A percentile compares a stretch with the other conserved stretches of the same genome.
Conservation (phyloP, 2,329 filamentous ascomycete genomes). For the Cryoendolithus antarcticus region DNA sequence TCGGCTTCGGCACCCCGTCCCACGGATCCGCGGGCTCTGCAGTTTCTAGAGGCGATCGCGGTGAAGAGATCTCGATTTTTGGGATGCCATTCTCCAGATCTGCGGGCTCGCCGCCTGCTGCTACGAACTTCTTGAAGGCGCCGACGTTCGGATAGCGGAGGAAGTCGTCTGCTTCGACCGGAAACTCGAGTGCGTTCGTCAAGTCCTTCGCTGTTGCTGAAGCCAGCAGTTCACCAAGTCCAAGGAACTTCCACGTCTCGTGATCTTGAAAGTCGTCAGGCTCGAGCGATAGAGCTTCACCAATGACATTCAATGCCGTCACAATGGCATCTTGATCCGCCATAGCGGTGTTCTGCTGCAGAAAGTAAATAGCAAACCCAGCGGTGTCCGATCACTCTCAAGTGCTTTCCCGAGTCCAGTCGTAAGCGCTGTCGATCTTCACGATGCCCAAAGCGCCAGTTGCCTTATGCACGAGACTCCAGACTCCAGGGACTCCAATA, state of each 20-base stretch:
- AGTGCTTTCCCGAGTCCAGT: too few species aligned
- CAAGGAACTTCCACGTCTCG: slow-evolving; percentile 22
- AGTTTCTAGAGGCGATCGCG: slow-evolving; percentile 6
- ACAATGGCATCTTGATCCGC: slow-evolving; percentile 10
- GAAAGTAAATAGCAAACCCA: too few species aligned
- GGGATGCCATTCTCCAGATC: not conserved
- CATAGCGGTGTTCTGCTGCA: too few species aligned
- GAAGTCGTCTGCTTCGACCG: slow-evolving; percentile 14
- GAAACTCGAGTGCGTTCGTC: slow-evolving; percentile 11
- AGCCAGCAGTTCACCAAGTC: slow-evolving; percentile 16
- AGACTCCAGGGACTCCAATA: too few species aligned
- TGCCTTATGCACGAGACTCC: too few species aligned
- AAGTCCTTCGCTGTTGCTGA: slow-evolving; percentile 18
- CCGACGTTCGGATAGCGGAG: slow-evolving; percentile 14
- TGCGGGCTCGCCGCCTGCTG: not conserved
- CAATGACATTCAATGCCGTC: slow-evolving; percentile 16
- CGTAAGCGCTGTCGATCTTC: too few species aligned
- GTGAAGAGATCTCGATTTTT: not conserved
- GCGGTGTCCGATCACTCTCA: too few species aligned
- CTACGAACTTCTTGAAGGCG: slow-evolving; percentile 13
- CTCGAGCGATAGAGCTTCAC: slow-evolving; percentile 18
- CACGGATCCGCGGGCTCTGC: slow-evolving; percentile 17
- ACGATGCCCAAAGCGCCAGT: too few species aligned
- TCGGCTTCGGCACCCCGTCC: slow-evolving; percentile 20
- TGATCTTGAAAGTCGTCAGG: slow-evolving; percentile 17